Percentiles rank a stretch among this genome's conserved stretches.
phyloP scores from a whole-genome alignment of 2,329 filamentous ascomycete species.

The Alternaria metachromatica region DNA sequence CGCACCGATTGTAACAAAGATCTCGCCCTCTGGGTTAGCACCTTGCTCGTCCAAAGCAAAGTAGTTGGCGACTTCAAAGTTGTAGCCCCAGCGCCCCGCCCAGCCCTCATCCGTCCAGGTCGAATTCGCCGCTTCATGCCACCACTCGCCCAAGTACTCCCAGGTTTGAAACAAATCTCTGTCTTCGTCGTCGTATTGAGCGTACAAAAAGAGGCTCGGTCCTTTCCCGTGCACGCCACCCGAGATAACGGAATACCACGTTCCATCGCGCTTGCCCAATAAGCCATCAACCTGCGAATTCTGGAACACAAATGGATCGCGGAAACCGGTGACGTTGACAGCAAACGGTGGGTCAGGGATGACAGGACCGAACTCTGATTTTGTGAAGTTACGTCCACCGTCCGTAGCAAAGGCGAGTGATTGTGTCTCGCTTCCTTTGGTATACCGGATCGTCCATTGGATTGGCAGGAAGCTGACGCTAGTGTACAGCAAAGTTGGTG shows the following conservation, averaged over 20 bases:
- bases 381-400: slow-evolving; percentile 51
- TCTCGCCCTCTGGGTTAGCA: slow-evolving; percentile 50
- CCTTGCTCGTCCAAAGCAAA: slow-evolving; percentile 52
- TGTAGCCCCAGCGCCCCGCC: slow-evolving; percentile 46
- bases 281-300: slow-evolving; percentile 47
- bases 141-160: slow-evolving; percentile 49
- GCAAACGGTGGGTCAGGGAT: slow-evolving; percentile 51
- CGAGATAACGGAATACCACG: slow-evolving; percentile 51
- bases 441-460: slow-evolving; percentile 56
- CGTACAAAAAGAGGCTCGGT: slow-evolving; percentile 51
- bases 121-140: slow-evolving; percentile 47
- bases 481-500: slow-evolving; percentile 55
- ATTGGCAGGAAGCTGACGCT: slow-evolving; percentile 55
- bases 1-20: slow-evolving; percentile 52
- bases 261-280: slow-evolving; percentile 42
- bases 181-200: slow-evolving; percentile 40
- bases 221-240: slow-evolving; percentile 51
- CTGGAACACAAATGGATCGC: slow-evolving; percentile 54
- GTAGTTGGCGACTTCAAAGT: slow-evolving; percentile 56
- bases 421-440: slow-evolving; percentile 56
- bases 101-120: slow-evolving; percentile 30
- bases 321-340: slow-evolving; percentile 53
- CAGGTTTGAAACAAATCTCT: slow-evolving; percentile 47
- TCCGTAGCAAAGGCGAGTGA: slow-evolving; percentile 53
- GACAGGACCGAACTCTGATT: slow-evolving; percentile 47